Percentiles rank a stretch among this genome's conserved stretches.
These are phyloP conservation scores for Hypholoma fasciculare DNA, from an alignment of 768 basidiomycete genomes.

Conservation along the genomic window DNA sequence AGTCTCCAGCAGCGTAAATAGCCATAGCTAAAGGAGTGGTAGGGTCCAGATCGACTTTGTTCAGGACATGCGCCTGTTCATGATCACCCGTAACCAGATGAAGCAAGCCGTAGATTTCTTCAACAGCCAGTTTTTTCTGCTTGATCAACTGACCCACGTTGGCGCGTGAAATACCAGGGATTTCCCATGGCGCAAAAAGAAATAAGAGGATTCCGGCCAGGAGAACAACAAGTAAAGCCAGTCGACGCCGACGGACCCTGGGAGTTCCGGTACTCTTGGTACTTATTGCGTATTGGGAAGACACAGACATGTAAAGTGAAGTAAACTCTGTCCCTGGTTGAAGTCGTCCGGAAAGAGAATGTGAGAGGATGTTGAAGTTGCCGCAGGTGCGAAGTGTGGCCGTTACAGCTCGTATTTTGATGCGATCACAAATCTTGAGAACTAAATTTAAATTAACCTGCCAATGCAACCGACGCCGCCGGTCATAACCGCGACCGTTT, in stretches of 20 bases:
- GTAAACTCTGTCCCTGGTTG: not conserved
- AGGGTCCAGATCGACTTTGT: constrained; percentile 44
- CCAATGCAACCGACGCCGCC: too few species aligned
- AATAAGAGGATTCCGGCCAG: constrained; percentile 35
- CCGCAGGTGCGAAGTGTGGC: too few species aligned
- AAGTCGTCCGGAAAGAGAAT: not conserved
- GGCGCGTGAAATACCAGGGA: constrained; percentile 39
- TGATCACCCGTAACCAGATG: constrained; percentile 57
- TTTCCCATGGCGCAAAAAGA: constrained; percentile 43
- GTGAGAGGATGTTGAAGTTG: too few species aligned
- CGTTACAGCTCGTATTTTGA: too few species aligned
- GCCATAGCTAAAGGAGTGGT: constrained; percentile 47
- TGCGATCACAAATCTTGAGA: too few species aligned
- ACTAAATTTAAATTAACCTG: too few species aligned
- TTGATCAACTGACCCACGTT: constrained; percentile 39
- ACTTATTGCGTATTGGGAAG: constrained; percentile 7
- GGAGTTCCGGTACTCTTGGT: constrained; percentile 10
- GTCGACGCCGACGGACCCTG: constrained; percentile 44
- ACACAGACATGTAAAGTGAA: constrained; percentile 9
- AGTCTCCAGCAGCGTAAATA: constrained; percentile 54
- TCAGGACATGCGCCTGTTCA: constrained; percentile 40
- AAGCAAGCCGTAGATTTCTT: constrained; percentile 74
- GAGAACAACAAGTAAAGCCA: constrained; percentile 39
- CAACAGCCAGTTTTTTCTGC: constrained; percentile 30
- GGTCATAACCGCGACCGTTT: too few species aligned